Evolutionary conservation across 2,329 filamentous ascomycete species (phyloP), one percentile per base, ranked within the genome.

Genomic region (Aspergillus sp.): DNA sequence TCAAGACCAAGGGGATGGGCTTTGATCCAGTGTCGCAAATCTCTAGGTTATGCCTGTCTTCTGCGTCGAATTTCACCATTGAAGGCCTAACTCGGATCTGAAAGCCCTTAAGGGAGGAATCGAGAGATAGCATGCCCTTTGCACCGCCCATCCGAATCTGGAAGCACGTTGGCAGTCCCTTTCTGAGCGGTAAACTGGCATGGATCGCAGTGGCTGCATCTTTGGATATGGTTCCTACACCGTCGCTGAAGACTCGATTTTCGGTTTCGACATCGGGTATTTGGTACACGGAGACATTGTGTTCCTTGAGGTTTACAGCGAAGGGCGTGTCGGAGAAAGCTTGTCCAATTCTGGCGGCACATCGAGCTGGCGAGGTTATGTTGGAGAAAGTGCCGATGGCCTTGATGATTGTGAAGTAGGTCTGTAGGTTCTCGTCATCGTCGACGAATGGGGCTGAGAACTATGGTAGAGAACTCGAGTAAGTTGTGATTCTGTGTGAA

Each of bases 41-140:
- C 24, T 64, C 64, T 4, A 66, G 44, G 15, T 62, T 49, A 6
- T 40, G 14, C 53, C 58, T 57, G 19, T 66, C 61, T 2, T 55
- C 37, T 89, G 93, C 45, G 89, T 90, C 69, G 62, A 95, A 96
- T 65, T 96, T 96, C 56, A 84, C 79, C 91, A 96, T 96, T 4
- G 90, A 93, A 1, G 80, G 75, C 2, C 91, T 83, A 19, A 96
- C 75, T 27, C 78, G 77, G 40, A 96, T 78, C 2, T 79, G 68
- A 31, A 82, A 80, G 0, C 87, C 89, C 0, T 65, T 2, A 0
- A 93, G 76, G 1, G 79, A 75, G 9, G 79, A 75, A 64, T 96
- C 90, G 0, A 93, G 73, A 0, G 88, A 84, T 0, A 95, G 79
- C 85, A 93, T 90, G 0, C 90, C 91, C 72, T 96, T 96, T 4